phyloP scores from a whole-genome alignment of 2,329 filamentous ascomycete species.

The Tolypocladium tropicale region DNA sequence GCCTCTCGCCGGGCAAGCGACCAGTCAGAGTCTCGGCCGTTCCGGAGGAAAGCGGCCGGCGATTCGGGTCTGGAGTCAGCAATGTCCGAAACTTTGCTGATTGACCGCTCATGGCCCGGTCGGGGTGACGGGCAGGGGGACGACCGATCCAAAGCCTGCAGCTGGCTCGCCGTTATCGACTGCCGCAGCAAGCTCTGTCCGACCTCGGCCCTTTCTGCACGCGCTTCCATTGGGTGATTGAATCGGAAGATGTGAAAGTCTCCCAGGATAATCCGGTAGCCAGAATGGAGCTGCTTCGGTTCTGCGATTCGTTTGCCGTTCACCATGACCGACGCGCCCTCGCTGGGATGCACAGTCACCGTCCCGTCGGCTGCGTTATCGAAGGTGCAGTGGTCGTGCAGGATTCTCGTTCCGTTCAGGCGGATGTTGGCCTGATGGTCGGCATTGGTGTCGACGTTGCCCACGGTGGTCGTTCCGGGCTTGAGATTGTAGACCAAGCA shows the following conservation, averaged over 20 bases:
- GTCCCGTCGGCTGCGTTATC: constrained; percentile 80
- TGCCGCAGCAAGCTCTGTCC: constrained; percentile 77
- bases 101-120: constrained; percentile 60
- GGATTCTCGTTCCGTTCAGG: constrained; percentile 84
- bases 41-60: constrained; percentile 55
- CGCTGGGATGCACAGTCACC: constrained; percentile 81
- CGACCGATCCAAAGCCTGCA: constrained; percentile 45
- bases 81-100: constrained; percentile 72
- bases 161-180: constrained; percentile 55
- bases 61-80: constrained; percentile 73
- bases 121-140: constrained; percentile 51
- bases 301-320: constrained; percentile 87
- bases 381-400: constrained; percentile 87
- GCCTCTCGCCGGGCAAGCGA: constrained; percentile 87
- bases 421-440: constrained; percentile 75
- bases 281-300: constrained; percentile 76
- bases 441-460: constrained; percentile 79
- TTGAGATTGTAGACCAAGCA: constrained; percentile 98
- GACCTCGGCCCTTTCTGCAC: constrained; percentile 78
- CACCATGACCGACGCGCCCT: constrained; percentile 96
- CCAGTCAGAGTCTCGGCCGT: constrained; percentile 82
- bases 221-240: constrained; percentile 93
- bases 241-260: constrained; percentile 99
- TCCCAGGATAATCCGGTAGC: constrained; percentile 88
- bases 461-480: constrained; percentile 85